These are phyloP conservation scores for Gossypium longicalyx DNA, from an alignment of 345 rosid genomes.

Conservation along the genomic window DNA sequence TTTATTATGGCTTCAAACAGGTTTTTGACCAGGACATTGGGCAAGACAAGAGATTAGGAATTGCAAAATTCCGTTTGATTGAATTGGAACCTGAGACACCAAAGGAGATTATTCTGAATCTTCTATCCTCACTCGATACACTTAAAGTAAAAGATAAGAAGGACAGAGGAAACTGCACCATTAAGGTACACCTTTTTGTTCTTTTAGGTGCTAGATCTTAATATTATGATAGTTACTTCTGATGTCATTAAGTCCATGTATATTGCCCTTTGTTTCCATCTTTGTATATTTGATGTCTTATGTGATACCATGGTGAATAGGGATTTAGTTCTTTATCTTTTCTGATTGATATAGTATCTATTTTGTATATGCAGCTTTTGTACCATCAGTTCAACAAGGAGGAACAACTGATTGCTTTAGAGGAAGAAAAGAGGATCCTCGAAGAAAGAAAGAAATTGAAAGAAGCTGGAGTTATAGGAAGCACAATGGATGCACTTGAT, in stretches of 20 bases:
- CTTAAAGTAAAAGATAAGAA: constrained; percentile 91
- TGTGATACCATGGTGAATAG: constrained; percentile 2
- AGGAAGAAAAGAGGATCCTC: constrained; percentile 78
- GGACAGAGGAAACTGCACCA: constrained; percentile 79
- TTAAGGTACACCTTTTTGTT: constrained; percentile 50
- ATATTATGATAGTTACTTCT: not conserved
- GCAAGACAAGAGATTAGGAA: constrained; percentile 88
- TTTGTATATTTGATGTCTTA: not conserved
- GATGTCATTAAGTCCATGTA: not conserved
- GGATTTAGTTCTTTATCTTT: not conserved
- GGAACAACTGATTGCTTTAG: constrained; percentile 80
- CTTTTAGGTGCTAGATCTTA: not conserved
- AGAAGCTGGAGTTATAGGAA: constrained; percentile 87
- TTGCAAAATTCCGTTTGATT: constrained; percentile 60
- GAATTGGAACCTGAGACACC: constrained; percentile 48
- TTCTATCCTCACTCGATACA: constrained; percentile 83
- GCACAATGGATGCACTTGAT: constrained; percentile 78
- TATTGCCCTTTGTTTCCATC: not conserved
- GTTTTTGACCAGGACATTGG: constrained; percentile 91
- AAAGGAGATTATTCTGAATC: constrained; percentile 60
- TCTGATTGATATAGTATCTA: not conserved
- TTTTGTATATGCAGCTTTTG: constrained; percentile 33
- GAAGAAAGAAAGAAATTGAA: constrained; percentile 82
- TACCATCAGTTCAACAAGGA: constrained; percentile 83
- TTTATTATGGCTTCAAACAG: constrained; percentile 36